Percentiles rank a stretch among this genome's conserved stretches.
Evolutionary conservation across 2,329 filamentous ascomycete genomes (phyloP).

Genomic region (Curvularia verruculosa): DNA sequence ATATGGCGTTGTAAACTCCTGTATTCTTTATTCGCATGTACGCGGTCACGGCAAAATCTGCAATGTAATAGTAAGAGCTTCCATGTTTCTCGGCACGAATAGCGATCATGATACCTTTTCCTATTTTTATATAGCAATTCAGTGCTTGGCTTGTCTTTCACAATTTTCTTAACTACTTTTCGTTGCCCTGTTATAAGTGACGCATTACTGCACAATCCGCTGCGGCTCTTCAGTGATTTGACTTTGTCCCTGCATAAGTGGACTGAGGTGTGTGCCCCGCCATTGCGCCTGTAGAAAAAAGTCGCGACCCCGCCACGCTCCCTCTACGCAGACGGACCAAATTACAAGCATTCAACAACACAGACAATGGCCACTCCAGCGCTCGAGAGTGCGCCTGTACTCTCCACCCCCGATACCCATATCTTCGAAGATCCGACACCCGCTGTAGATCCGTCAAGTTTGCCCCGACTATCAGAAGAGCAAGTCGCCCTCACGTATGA

Average conservation of each 20-base stretch:
- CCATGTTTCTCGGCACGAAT: background rate
- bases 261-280: slow-evolving; percentile 17
- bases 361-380: slow-evolving; percentile 37
- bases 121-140: slow-evolving; percentile 12
- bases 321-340: slow-evolving; percentile 6
- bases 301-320: slow-evolving; percentile 23
- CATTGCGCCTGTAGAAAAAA: slow-evolving; percentile 17
- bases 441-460: slow-evolving; percentile 43
- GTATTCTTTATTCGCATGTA: background rate
- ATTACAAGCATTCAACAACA: background rate
- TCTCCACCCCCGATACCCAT: slow-evolving; percentile 68
- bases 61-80: background rate
- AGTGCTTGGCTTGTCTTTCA: background rate
- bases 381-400: slow-evolving; percentile 57
- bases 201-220: slow-evolving; percentile 2
- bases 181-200: slow-evolving; percentile 13
- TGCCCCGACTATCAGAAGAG: slow-evolving; percentile 62
- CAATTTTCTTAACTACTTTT: background rate
- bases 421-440: slow-evolving; percentile 63
- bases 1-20: slow-evolving; percentile 21
- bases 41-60: background rate
- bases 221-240: slow-evolving; percentile 19
- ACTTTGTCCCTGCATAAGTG: slow-evolving; percentile 11
- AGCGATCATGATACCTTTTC: slow-evolving; percentile 10
- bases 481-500: slow-evolving; percentile 83